Evolutionary conservation across 768 basidiomycete genomes (phyloP), one percentile per base, ranked within the genome.

Genomic region (Amanita polypyramis): DNA sequence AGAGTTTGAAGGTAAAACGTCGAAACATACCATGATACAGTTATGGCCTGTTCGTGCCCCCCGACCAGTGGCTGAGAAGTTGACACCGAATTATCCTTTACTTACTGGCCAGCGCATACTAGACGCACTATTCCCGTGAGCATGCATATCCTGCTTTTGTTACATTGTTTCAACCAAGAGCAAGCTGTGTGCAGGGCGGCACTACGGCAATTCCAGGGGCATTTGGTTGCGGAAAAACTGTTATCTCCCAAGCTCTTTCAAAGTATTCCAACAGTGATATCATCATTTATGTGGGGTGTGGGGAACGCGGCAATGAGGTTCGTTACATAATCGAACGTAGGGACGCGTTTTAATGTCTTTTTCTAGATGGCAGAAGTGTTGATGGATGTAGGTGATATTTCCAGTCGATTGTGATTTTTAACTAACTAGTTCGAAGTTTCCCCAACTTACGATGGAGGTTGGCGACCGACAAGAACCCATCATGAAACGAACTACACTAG

Each of bases 241-340:
- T 99, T 58, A 99, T 99, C 59, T 97, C 93, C 21, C 89, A 97
- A 69, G 95, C 95, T 15, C 71, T 98, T 55, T 97, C 95, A 50
- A 99, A 99, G 65, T 99, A 80, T 68, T 99, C 96, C 21, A 99
- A 99, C 72, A 96, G 93, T 56, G 95, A 98, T 64, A 97, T 98
- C 58, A 97, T 99, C 62, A 81, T 99, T 56, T 99, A 99, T 61
- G 96, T 99, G 56, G 96, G 96, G 20, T 98, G 96, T 62, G 96
- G 95, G 52, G 96, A 99, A 67, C 90, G 96, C 56, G 95, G 95
- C 59, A 98, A 98, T 60, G 92, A 96, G 76, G 88, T 82, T 50
- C 43, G 71, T 58, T 12, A 12, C 12, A 15, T 15, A 21, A 7
- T 10, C 37, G 11, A 19, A 6, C 39, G 19, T 25, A 48, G 23